Evolutionary conservation across 2,329 filamentous ascomycete genomes (phyloP).

Genomic region (Emmonsiellopsis sp.): DNA sequence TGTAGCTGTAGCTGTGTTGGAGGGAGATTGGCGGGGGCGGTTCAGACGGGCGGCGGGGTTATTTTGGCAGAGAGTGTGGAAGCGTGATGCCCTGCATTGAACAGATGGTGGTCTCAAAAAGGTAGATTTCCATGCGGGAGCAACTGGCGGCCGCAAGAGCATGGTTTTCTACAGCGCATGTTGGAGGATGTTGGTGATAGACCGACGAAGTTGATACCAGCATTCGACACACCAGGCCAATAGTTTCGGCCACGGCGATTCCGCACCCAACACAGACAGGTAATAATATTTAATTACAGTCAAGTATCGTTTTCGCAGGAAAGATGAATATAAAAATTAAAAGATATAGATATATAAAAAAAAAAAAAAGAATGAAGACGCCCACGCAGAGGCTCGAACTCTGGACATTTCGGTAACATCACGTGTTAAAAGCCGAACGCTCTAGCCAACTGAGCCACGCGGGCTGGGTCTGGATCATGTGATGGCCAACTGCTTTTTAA

Average conservation of each 20-base stretch:
- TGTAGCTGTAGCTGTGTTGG: background rate
- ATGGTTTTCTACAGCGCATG: background rate
- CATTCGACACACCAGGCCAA: background rate
- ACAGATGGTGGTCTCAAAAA: background rate
- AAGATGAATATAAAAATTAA: background rate
- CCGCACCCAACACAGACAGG: no score
- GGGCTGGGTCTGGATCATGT: background rate
- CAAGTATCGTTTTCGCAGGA: background rate
- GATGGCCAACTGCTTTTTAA: no score
- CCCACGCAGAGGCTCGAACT: constrained; percentile 4
- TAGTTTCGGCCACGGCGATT: no score
- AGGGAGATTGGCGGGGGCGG: background rate
- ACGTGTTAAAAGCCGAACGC: constrained; percentile 1
- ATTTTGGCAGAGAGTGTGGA: background rate
- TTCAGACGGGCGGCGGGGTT: background rate
- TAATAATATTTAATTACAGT: background rate
- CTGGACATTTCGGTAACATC: background rate
- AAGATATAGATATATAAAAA: background rate
- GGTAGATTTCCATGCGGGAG: background rate
- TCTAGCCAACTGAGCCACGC: constrained; percentile 3
- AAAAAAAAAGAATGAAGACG: background rate
- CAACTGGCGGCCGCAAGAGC: background rate
- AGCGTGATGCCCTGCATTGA: background rate
- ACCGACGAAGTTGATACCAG: background rate
- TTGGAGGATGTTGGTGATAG: background rate